Base-by-base conservation (phyloP, 75 land plant genomes). In the Gnetum montanum region DNA sequence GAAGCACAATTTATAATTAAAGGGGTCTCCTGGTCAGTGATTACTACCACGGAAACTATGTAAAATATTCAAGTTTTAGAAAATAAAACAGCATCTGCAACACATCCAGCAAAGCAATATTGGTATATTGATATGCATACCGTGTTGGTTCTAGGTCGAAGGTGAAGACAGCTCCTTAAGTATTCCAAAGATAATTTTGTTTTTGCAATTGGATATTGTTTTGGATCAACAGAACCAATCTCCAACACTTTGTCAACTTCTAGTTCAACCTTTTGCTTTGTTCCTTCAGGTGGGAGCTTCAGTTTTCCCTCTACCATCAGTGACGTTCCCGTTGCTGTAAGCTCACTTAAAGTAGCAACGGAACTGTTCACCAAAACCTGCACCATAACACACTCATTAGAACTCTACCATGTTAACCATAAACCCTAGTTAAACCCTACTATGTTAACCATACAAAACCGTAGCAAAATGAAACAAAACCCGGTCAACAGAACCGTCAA, bases 141-240 rank as follows among this genome's bases (percentile, higher is more conserved):
- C 58, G 95, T 93, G 63, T 93, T 93, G 35, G 98, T 93, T 18
- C 90, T 75, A 0, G 90, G 49, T 3, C 98, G 76, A 1, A 93
- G 72, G 62, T 88, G 95, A 43, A 85, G 52, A 28, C 65, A 46
- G 53, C 76, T 77, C 40, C 98, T 68, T 13, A 93, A 60, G 49
- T 67, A 73, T 73, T 88, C 98, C 30, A 93, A 71, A 6, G 79
- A 73, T 19, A 84, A 61, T 46, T 44, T 68, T 0, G 78, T 77
- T 67, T 93, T 93, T 0, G 98, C 90, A 23, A 93, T 64, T n/a
- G 98, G 98, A 47, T 93, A 93, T 63, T 68, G 78, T 6, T 74
- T 65, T 4, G 97, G 65, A 60, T 93, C 86, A 4, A 75, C 83
- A 8, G 73, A 43, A 0, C 92, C 96, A 3, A 81, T 70, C 37